Evolutionary conservation across 129 eudicot genomes (phyloP).

Genomic region (Kitagawia praeruptora): DNA sequence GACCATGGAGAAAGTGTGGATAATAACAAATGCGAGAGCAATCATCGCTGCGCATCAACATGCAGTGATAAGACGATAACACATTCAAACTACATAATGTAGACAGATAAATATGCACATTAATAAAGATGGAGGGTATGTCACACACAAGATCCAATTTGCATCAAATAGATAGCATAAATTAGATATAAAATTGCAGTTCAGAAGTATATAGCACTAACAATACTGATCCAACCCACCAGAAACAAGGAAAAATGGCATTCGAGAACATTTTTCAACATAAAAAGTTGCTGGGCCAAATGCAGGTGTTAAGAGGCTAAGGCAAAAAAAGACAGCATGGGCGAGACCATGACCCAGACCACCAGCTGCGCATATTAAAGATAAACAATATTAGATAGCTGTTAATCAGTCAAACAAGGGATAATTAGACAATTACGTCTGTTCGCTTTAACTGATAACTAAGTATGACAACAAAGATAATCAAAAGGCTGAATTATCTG

Average conservation of each 20-base stretch:
- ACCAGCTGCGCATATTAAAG: constrained; percentile 61
- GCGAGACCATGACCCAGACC: constrained; percentile 98
- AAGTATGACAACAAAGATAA: neutral
- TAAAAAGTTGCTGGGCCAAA: constrained; percentile 93
- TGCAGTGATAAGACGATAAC: neutral
- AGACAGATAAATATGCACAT: neutral
- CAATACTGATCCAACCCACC: constrained; percentile 28
- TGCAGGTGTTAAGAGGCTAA: constrained; percentile 88
- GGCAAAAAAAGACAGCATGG: constrained; percentile 94
- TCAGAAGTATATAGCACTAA: neutral
- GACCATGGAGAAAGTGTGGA: constrained; percentile 98
- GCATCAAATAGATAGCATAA: neutral
- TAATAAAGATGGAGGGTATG: neutral
- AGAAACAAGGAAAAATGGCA: constrained; percentile 87
- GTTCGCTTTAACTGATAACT: neutral
- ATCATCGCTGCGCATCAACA: constrained; percentile 58
- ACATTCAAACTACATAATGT: neutral
- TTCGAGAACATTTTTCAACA: constrained; percentile 77
- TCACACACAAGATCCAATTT: neutral
- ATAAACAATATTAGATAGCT: constrained; percentile 5
- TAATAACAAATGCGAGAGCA: constrained; percentile 90
- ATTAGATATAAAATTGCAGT: neutral
- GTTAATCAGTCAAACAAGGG: neutral
- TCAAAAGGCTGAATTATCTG: neutral
- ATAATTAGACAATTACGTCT: neutral